These are phyloP conservation scores for maize (Zea mays) DNA, from an alignment of 176 grass and related monocot genomes.

Conservation along the genomic window DNA sequence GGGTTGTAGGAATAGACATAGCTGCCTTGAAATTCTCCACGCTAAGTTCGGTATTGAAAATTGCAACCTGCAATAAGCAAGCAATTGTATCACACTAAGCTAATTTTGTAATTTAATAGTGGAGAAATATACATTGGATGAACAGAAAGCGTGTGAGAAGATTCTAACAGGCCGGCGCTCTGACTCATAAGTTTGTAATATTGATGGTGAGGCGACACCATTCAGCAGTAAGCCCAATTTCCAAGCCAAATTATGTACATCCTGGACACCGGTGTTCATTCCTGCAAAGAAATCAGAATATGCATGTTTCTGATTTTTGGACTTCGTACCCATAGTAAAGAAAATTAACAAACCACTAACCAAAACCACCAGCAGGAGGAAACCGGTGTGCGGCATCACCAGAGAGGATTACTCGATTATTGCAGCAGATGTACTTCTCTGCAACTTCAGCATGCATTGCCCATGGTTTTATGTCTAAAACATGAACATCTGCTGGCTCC, in stretches of 20 bases:
- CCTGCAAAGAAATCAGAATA: constrained; percentile 53
- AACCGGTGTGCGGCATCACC: constrained; percentile 93
- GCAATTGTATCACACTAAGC: constrained; percentile 16
- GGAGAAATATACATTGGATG: constrained; percentile 11
- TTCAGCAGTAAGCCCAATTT: constrained; percentile 66
- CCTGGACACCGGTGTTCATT: constrained; percentile 98
- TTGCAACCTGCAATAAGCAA: constrained; percentile 75
- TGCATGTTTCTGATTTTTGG: constrained; percentile 6
- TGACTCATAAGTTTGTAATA: constrained; percentile 79
- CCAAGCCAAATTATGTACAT: constrained; percentile 96
- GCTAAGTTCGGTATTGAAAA: constrained; percentile 85
- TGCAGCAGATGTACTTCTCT: constrained; percentile 68
- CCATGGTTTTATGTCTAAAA: constrained; percentile 96
- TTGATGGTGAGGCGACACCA: constrained; percentile 60
- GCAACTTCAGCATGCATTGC: constrained; percentile 97
- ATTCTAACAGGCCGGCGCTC: constrained; percentile 77
- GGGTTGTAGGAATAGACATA: constrained; percentile 83
- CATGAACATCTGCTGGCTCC: constrained; percentile 62
- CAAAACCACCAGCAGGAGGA: constrained; percentile 94
- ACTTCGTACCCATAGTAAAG: neutral
- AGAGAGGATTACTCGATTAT: constrained; percentile 71
- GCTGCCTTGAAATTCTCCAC: constrained; percentile 91
- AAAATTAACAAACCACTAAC: constrained; percentile 42
- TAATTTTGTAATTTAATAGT: constrained; percentile 10
- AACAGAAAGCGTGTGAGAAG: constrained; percentile 33